Conservation (phyloP, 1,284 basidiomycete genomes). For the Pulveroboletus sp. region DNA sequence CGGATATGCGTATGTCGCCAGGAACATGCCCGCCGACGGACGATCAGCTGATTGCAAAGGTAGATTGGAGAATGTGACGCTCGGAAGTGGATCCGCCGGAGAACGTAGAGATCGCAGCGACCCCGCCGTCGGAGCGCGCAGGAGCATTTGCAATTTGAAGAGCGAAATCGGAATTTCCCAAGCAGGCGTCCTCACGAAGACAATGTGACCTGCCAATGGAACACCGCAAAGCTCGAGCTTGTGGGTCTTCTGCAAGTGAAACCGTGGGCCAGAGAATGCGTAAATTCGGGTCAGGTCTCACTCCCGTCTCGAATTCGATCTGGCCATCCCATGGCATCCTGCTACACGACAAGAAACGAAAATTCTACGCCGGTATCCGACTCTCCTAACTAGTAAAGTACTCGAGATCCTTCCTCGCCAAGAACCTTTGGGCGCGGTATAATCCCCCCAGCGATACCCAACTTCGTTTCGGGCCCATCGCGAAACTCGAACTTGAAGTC, state of each 20-base stretch:
- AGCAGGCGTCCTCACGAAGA: too few species aligned
- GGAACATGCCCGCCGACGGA: neutral
- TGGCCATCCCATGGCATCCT: too few species aligned
- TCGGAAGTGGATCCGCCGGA: neutral
- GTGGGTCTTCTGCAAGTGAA: too few species aligned
- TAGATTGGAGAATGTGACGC: neutral
- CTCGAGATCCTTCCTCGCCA: slow-evolving; percentile 42
- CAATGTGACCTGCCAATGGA: too few species aligned
- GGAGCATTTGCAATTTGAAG: neutral
- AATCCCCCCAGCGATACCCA: slow-evolving; percentile 39
- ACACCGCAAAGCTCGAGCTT: too few species aligned
- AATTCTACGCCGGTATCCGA: neutral
- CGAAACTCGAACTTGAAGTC: slow-evolving; percentile 48
- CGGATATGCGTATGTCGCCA: neutral
- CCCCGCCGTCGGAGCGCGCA: neutral
- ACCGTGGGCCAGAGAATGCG: too few species aligned
- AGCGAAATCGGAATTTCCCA: too few species aligned
- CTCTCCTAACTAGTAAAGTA: slow-evolving; percentile 41
- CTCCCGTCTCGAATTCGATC: too few species aligned
- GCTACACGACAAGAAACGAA: neutral
- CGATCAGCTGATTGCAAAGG: neutral
- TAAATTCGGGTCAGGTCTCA: too few species aligned
- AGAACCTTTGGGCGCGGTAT: slow-evolving; percentile 46
- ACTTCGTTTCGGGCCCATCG: slow-evolving; percentile 41
- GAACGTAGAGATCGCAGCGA: neutral